phyloP scores from a whole-genome alignment of 208 protist species.

The Trypanosoma boissoni region DNA sequence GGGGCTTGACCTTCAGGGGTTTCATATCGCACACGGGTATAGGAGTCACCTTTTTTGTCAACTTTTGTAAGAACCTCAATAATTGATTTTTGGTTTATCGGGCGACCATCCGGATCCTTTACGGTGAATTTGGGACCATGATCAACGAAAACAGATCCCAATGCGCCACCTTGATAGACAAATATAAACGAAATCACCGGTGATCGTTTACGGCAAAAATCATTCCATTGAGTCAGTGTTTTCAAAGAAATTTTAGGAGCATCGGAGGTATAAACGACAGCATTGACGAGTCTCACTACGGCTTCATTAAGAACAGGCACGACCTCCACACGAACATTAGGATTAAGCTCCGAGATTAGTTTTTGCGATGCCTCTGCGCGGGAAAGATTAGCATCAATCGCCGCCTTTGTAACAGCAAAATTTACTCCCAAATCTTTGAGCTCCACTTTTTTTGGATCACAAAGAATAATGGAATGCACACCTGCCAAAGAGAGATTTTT shows the following conservation, averaged over 20 bases:
- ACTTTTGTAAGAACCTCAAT: conserved; percentile 45
- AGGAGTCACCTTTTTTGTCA: conserved; percentile 59
- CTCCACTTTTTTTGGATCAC: conserved; percentile 56
- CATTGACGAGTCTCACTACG: conserved; percentile 43
- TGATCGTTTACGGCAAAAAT: conserved; percentile 60
- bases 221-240: conserved; percentile 72
- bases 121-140: conserved; percentile 71
- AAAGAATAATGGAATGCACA: conserved; percentile 79
- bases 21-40: conserved; percentile 76
- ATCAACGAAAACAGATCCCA: conserved; percentile 83
- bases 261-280: conserved; percentile 72
- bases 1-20: conserved; percentile 84
- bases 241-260: conserved; percentile 61
- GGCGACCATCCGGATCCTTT: conserved; percentile 79
- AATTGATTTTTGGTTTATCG: conserved; percentile 79
- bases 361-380: conserved; percentile 57
- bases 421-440: conserved; percentile 83
- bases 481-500: conserved; percentile 91
- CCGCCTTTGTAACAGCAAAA: conserved; percentile 79
- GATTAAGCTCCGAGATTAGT: conserved; percentile 88
- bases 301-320: conserved; percentile 53
- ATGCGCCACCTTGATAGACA: conserved; percentile 56
- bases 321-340: conserved; percentile 73
- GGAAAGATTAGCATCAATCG: conserved; percentile 42
- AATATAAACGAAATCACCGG: conserved; percentile 80